These are phyloP conservation scores for Peniophora sp. DNA, from an alignment of 1,284 basidiomycete genomes.

Conservation along the genomic window DNA sequence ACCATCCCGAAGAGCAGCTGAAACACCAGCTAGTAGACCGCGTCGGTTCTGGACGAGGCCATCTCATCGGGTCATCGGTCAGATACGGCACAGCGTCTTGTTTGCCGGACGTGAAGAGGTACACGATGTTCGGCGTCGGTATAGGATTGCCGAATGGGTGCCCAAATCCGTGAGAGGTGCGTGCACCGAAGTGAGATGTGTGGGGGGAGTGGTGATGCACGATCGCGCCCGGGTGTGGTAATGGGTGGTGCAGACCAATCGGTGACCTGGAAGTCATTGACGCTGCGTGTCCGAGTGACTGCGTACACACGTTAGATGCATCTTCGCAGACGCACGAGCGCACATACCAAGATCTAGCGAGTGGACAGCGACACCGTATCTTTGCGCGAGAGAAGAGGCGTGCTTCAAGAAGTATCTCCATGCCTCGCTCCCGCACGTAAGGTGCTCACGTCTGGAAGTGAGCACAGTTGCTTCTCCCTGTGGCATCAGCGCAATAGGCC, in stretches of 20 bases:
- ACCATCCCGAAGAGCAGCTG: constrained; percentile 30
- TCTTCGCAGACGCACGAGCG: too few relatives aligned
- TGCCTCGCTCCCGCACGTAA: constrained; percentile 3
- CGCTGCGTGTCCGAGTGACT: constrained; percentile 6
- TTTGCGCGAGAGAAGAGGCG: constrained; percentile 4
- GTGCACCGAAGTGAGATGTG: not conserved
- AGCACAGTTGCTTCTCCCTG: constrained; percentile 25
- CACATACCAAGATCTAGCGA: constrained; percentile 1
- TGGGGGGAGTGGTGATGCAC: not conserved
- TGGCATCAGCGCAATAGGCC: constrained; percentile 35
- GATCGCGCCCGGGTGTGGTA: not conserved
- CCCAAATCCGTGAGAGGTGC: constrained; percentile 1
- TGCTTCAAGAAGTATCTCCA: constrained; percentile 11
- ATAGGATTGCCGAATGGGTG: not conserved
- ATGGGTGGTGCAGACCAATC: constrained; percentile 6
- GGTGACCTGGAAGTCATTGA: constrained; percentile 7
- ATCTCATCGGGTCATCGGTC: constrained; percentile 28
- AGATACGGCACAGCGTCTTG: constrained; percentile 8
- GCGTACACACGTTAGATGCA: too few relatives aligned
- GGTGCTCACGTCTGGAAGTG: not conserved
- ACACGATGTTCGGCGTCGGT: constrained; percentile 9
- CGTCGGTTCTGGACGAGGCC: constrained; percentile 21
- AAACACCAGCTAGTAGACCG: constrained; percentile 23
- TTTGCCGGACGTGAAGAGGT: constrained; percentile 10
- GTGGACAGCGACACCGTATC: constrained; percentile 4